Percentiles rank a stretch among this genome's conserved stretches.
Conservation (phyloP, 257 asterid species). For the Solanum sejunctum region DNA sequence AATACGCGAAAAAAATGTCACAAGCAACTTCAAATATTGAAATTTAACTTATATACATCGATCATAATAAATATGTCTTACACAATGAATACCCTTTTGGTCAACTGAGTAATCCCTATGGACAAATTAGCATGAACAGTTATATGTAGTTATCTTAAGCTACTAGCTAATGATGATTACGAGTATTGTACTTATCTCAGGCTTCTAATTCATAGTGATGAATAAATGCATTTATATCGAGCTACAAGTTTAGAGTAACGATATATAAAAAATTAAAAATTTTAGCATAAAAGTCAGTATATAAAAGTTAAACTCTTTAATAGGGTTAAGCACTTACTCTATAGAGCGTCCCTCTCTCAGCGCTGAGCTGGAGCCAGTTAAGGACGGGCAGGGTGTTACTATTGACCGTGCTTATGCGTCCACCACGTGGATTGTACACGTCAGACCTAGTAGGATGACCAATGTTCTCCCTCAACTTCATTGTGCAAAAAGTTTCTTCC, state of each 20-base stretch:
- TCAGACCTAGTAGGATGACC: conserved; percentile 29
- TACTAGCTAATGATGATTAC: no score
- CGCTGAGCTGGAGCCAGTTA: conserved; percentile 29
- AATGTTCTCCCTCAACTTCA: conserved; percentile 26
- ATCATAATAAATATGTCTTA: not conserved
- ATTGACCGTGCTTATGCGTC: conserved; percentile 35
- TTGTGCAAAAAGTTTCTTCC: conserved; percentile 49
- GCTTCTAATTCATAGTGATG: not conserved
- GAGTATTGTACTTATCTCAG: no score
- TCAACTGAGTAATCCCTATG: not conserved
- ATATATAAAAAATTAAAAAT: not conserved
- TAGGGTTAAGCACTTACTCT: conserved; percentile 4
- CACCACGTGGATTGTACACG: conserved; percentile 41
- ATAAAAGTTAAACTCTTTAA: not conserved
- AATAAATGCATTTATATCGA: not conserved
- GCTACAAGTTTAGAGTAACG: not conserved
- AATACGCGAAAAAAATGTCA: not conserved
- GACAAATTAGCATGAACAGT: not conserved
- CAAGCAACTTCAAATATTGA: no score
- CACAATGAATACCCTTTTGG: not conserved
- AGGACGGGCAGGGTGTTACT: conserved; percentile 48
- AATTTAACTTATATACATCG: not conserved
- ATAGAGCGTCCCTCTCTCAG: conserved; percentile 39
- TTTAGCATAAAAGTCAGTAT: not conserved
- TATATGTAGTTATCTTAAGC: not conserved